phyloP scores from a whole-genome alignment of 257 asterid genomes.

The Solanum tarapatanum region DNA sequence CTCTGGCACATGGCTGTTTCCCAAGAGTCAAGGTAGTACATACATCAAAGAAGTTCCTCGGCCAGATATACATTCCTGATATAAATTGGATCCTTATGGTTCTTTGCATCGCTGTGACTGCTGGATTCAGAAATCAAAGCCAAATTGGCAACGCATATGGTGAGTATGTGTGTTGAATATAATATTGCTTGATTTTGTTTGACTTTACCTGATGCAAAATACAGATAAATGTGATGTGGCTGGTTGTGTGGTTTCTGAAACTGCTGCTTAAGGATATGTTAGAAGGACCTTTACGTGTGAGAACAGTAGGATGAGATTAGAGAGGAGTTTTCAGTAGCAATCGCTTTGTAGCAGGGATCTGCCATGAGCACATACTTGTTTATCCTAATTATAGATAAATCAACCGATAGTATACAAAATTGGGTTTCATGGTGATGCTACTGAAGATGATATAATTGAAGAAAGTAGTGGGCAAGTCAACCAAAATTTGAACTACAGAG shows the following conservation, averaged over 20 bases:
- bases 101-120: conserved; percentile 93
- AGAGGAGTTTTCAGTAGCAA: neutral
- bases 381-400: neutral
- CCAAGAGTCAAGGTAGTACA: conserved; percentile 97
- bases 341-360: neutral
- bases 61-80: conserved; percentile 90
- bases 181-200: neutral
- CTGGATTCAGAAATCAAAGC: conserved; percentile 88
- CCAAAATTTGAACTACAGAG: neutral
- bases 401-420: neutral
- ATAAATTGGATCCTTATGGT: conserved; percentile 94
- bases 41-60: conserved; percentile 81
- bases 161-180: conserved; percentile 9
- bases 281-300: neutral
- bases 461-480: neutral
- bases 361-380: neutral
- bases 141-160: conserved; percentile 98
- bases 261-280: neutral
- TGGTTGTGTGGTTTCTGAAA: neutral
- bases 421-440: neutral
- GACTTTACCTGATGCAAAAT: neutral
- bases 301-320: neutral
- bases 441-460: neutral
- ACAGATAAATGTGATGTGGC: neutral
- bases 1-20: conserved; percentile 87